Evolutionary conservation across 2,329 filamentous ascomycete species (phyloP), one percentile per base, ranked within the genome.

Genomic region (Davidsoniella eucalypti): DNA sequence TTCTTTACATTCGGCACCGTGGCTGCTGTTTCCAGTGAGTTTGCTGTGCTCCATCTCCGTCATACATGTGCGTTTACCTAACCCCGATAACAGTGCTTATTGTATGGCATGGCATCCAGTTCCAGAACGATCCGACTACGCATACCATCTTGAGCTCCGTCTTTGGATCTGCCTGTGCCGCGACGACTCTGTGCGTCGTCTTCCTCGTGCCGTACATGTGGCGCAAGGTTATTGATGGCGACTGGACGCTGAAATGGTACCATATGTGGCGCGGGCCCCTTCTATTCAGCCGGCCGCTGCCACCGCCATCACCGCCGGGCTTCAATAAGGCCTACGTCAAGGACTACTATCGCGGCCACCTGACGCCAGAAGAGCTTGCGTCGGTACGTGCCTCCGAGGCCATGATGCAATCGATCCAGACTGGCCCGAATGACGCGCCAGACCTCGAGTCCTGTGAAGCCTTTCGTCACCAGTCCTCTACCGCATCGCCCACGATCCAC

Each of bases 181-280:
- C 63, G 25, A 65, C 68, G 3, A 61, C 64, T 1, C 46, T 67
- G 2, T 55, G 76, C 8, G 61, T 70, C 25, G 52, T 68, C 42
- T 76, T 76, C 57, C 62, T 76, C 52, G 61, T 77, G 5, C 73
- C 74, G 1, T 77, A 67, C 54, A 61, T 76, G 25, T 67, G 73
- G 60, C 65, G 68, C 29, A 65, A 67, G 23, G 66, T 76, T 16
- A 61, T 74, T 54, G 61, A 65, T 44, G 67, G 73, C 39, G 73
- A 77, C 56, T 73, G 69, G 66, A 65, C 67, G 14, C 58, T 76
- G 5, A 68, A 65, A 52, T 66, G 65, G 61, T 73, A 68, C 56
- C 63, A 75, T 48, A 57, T 69, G 29, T 62, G 69, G 55, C 61
- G 66, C 9, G 73, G 73, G 0, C 71, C 69, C 10, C 59, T 69